These are phyloP conservation scores for Apiospora malaysiana DNA, from an alignment of 2,329 filamentous ascomycete species.

Conservation along the genomic window DNA sequence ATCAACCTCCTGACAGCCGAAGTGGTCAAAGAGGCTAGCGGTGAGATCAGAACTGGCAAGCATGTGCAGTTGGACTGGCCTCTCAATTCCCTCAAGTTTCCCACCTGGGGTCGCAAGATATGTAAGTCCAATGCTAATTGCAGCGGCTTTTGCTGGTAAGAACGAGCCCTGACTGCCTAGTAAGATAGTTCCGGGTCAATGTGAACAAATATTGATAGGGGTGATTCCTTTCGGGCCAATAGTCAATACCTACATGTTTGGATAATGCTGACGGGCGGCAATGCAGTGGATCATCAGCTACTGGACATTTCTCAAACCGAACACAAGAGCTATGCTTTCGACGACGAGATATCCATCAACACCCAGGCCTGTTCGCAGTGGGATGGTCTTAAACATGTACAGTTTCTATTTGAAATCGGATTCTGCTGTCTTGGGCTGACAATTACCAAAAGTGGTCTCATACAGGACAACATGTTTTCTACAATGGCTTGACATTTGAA, in stretches of 20 bases:
- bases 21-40: not conserved
- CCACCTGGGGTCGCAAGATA: not conserved
- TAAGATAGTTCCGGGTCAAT: not conserved
- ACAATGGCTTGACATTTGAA: slow-evolving; percentile 9
- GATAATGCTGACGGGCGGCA: not conserved
- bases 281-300: not conserved
- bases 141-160: not conserved
- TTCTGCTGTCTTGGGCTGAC: not conserved
- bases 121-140: not conserved
- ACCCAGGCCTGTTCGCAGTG: slow-evolving; percentile 22
- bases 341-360: slow-evolving; percentile 32
- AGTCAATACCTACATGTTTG: not conserved
- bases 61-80: slow-evolving; percentile 11
- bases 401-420: not conserved
- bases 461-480: not conserved
- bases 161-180: not conserved
- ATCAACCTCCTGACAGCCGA: not conserved
- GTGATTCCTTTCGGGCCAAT: no score
- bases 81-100: slow-evolving; percentile 5
- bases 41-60: not conserved
- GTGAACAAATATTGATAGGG: not conserved
- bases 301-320: not conserved
- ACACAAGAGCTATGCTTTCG: not conserved
- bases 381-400: slow-evolving; percentile 25
- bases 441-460: not conserved